Evolutionary conservation across 1,284 basidiomycete genomes (phyloP).

Genomic region (Trichosporon sp.): DNA sequence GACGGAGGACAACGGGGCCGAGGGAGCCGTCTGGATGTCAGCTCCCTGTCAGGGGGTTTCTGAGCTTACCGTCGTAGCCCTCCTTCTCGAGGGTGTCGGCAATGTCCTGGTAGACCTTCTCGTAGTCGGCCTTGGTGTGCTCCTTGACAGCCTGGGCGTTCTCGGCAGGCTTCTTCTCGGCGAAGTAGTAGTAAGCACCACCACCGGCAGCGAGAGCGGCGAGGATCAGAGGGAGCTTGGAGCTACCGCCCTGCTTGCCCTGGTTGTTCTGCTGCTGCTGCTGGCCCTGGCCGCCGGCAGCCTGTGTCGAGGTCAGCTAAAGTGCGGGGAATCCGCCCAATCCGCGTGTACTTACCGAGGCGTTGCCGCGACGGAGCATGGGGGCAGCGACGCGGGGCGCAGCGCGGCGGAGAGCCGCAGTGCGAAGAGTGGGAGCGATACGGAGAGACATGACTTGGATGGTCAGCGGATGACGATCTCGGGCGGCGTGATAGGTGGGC

Average conservation of each 20-base stretch:
- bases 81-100: slow-evolving; percentile 75
- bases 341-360: slow-evolving; percentile 34
- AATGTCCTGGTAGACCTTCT: slow-evolving; percentile 89
- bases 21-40: slow-evolving; percentile 75
- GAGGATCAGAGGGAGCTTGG: slow-evolving; percentile 38
- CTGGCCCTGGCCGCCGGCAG: slow-evolving; percentile 7
- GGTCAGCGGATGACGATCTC: slow-evolving; percentile 15
- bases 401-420: slow-evolving; percentile 36
- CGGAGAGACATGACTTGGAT: slow-evolving; percentile 43
- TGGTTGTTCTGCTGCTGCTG: background rate
- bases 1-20: slow-evolving; percentile 85
- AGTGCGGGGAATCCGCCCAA: background rate
- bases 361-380: slow-evolving; percentile 42
- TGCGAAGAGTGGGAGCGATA: slow-evolving; percentile 42
- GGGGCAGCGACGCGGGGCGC: slow-evolving; percentile 30
- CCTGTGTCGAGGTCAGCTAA: background rate
- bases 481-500: slow-evolving; percentile 10
- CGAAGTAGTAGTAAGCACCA: slow-evolving; percentile 55
- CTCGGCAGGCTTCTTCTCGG: slow-evolving; percentile 61
- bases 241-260: slow-evolving; percentile 35
- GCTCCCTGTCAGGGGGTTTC: background rate
- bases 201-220: slow-evolving; percentile 47
- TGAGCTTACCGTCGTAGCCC: slow-evolving; percentile 74
- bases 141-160: slow-evolving; percentile 66
- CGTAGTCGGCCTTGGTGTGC: slow-evolving; percentile 69